Evolutionary conservation across 176 grass and related monocot genomes (phyloP), one percentile per base, ranked within the genome.

Genomic region (Musa beccarii): DNA sequence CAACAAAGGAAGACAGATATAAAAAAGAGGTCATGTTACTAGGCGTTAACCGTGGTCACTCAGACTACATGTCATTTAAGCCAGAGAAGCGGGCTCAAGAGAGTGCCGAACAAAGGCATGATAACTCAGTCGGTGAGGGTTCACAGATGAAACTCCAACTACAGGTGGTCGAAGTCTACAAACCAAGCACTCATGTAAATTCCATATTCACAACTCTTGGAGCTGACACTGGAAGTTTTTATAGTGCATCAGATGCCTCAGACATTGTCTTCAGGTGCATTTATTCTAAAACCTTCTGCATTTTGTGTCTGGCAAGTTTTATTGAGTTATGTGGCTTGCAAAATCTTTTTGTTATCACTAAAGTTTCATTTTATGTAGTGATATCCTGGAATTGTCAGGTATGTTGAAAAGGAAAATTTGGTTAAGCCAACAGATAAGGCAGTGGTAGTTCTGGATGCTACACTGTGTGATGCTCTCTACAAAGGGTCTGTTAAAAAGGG

Each of bases 401-500:
- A 97, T 65, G 68, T 97, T 8, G 94, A 97, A 78, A 97, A 97
- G 71, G 94, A 93, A 86, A 97, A 91, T 89, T 84, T 97, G 68
- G 90, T 97, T 61, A 93, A 97, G 79, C 88, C 73, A 64, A 85
- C 83, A 72, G 73, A 93, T 53, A 91, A 82, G 79, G 76, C 94
- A 80, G 81, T 80, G 74, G 82, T 97, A 73, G 59, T 93, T 78
- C 75, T 98, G 70, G 88, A 93, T 85, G 81, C 79, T 67, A 84
- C 83, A 26, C 68, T 97, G 80, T 96, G 94, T 24, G 94, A 97
- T 78, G 86, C 94, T 63, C 80, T 98, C 59, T 98, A 83, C 88
- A 97, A 97, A 89, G 94, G 94, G 19, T 78, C 90, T 79, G 84
- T 97, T 24, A 97, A 91, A 68, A 97, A 97, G 84, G 90, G 94